phyloP scores from a whole-genome alignment of 805 yeast genomes.

The Metschnikowia baotianmanensis region DNA sequence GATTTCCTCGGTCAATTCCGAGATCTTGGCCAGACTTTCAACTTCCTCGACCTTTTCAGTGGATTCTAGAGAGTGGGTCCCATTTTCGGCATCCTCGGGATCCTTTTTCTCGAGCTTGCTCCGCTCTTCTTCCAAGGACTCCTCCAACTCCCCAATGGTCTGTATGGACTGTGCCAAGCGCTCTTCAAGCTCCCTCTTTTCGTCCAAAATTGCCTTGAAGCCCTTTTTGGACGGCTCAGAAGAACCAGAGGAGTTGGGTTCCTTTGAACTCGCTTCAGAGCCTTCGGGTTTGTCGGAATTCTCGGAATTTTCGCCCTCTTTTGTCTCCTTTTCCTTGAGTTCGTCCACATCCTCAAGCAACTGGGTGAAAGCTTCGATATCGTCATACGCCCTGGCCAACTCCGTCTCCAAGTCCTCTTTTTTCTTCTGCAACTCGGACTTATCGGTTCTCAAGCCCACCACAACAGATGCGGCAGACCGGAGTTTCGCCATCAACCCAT shows the following conservation, averaged over 20 bases:
- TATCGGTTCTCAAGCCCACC: slow-evolving; percentile 28
- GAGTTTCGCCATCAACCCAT: slow-evolving; percentile 41
- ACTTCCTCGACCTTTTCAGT: background rate
- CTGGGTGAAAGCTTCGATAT: slow-evolving; percentile 10
- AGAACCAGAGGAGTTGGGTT: too few relatives aligned
- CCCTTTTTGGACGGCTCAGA: background rate
- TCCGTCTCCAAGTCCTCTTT: slow-evolving; percentile 11
- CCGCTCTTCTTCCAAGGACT: background rate
- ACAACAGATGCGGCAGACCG: slow-evolving; percentile 38
- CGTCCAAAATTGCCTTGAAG: background rate
- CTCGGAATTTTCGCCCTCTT: background rate
- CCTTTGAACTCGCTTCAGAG: too few relatives aligned
- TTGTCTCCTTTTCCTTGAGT: background rate
- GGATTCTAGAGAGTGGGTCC: too few relatives aligned
- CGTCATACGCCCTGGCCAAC: slow-evolving; percentile 16
- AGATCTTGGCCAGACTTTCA: background rate
- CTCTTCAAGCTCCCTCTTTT: slow-evolving; percentile 5
- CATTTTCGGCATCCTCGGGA: too few relatives aligned
- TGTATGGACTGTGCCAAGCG: slow-evolving; percentile 1
- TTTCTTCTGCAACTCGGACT: slow-evolving; percentile 4
- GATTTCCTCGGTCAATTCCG: too few relatives aligned
- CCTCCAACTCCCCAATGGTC: slow-evolving; percentile 5
- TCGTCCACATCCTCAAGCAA: slow-evolving; percentile 12
- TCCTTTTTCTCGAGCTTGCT: background rate
- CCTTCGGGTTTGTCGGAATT: too few relatives aligned